Percentiles rank a stretch among this genome's conserved stretches.
Evolutionary conservation across 2,329 filamentous ascomycete species (phyloP).

Genomic region (Cryphonectria carpinicola): DNA sequence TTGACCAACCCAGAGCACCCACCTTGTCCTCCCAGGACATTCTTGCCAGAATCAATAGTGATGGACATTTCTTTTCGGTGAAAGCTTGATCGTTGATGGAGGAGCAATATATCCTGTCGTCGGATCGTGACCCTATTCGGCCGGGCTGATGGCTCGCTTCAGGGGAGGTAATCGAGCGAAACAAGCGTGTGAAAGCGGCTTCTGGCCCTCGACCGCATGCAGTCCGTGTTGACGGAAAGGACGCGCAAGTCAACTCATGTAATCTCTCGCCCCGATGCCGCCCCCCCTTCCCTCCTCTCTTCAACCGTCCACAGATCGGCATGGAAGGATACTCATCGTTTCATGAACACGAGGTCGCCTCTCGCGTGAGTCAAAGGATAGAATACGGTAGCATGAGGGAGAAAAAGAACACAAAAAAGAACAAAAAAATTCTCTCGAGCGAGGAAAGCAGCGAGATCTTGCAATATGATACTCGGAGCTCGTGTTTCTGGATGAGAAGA

Average conservation of each 20-base stretch:
- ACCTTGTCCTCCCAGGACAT: neutral
- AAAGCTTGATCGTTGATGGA: neutral
- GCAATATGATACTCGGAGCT: neutral
- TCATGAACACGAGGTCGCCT: neutral
- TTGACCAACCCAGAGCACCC: neutral
- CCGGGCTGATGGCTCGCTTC: constrained; percentile 17
- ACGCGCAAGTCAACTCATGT: neutral
- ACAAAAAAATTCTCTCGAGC: constrained; percentile 23
- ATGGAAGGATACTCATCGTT: neutral
- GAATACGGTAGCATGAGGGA: no score
- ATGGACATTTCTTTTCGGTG: neutral
- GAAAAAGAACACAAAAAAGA: neutral
- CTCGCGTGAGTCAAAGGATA: neutral
- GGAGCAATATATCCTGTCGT: neutral
- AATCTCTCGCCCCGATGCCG: neutral
- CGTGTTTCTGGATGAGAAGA: constrained; percentile 8
- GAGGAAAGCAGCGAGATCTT: constrained; percentile 26
- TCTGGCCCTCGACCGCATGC: neutral
- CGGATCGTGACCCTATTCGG: neutral
- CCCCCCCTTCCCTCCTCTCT: neutral
- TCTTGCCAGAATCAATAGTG: neutral
- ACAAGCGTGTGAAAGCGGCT: neutral
- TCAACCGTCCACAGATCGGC: no score
- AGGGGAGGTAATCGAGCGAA: neutral
- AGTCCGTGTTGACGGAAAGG: neutral